Conservation (phyloP, 1,284 basidiomycete genomes). For the Marasmius tenuissimus region DNA sequence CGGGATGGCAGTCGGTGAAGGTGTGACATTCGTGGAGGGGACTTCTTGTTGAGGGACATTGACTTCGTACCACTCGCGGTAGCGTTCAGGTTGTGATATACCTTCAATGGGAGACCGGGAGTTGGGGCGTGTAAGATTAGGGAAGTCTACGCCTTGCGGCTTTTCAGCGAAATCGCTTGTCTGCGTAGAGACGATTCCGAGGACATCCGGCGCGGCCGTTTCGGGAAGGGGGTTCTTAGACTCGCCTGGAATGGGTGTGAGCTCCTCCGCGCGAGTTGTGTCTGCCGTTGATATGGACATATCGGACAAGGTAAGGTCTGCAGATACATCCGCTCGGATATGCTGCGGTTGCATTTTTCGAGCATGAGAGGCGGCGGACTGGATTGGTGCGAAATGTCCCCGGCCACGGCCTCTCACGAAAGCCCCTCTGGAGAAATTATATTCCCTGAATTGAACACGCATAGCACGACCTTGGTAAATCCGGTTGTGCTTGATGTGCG, state of each 20-base stretch:
- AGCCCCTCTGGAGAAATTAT: constrained; percentile 46
- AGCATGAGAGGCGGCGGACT: constrained; percentile 23
- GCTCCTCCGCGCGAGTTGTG: background rate
- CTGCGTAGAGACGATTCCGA: background rate
- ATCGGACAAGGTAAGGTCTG: background rate
- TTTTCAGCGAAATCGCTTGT: background rate
- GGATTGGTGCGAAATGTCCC: constrained; percentile 20
- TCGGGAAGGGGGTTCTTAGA: background rate
- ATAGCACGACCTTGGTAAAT: constrained; percentile 65
- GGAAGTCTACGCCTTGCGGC: background rate
- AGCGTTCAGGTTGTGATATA: constrained; percentile 4
- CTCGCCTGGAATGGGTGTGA: background rate
- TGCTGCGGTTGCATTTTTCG: constrained; percentile 23
- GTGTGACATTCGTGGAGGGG: background rate
- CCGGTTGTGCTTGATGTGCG: constrained; percentile 58
- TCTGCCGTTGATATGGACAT: background rate
- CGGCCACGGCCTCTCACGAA: constrained; percentile 41
- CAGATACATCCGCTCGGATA: constrained; percentile 5
- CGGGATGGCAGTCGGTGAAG: constrained; percentile 25
- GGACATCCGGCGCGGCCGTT: background rate
- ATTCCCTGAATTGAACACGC: constrained; percentile 67
- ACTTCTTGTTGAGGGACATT: background rate
- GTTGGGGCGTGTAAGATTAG: background rate
- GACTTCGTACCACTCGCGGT: constrained; percentile 18
- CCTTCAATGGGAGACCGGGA: background rate